Evolutionary conservation across 768 basidiomycete genomes (phyloP), one percentile per base, ranked within the genome.

Genomic region (Pulveroboletus sp.): DNA sequence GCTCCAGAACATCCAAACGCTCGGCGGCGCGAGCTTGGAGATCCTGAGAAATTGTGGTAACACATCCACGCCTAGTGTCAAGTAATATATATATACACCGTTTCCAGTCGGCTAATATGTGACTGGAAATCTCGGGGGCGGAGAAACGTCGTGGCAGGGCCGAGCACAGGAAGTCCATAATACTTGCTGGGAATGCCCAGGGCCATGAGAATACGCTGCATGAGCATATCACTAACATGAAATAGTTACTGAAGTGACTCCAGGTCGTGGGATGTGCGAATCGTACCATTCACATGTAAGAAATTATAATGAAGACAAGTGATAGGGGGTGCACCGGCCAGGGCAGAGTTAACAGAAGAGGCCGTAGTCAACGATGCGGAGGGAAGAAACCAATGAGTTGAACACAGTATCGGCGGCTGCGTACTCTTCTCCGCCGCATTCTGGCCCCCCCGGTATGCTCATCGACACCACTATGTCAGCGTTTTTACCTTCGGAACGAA

Each of bases 381-480:
- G 69, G 37, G 87, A 81, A 51, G 67, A 67, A 24, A 79, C 76
- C 13, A 87, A 75, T 2, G 63, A 52, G 14, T 76, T 62, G 52
- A 90, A 90, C 45, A n/a, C n/a, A n/a, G n/a, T n/a, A n/a, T 80
- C 77, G 60, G 33, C 69, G 60, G 23, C 65, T 67, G 46, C 50
- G 21, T 17, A 39, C 43, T 72, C 69, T 50, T 67, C 60, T 33
- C 79, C 72, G 27, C 47, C 31, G 14, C 39, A 49, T 20, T 36
- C 43, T 16, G 40, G 35, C 36, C 71, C 74, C 47, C 78, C 75
- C 25, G 94, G 94, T 19, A 88, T 76, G 67, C 94, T 97, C 62
- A 85, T 85, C 16, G 88, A 87, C 51, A 90, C 76, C 24, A 97
- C 87, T 19, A 99, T 64, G 63, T 99, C 97, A 6, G 85, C 78